Evolutionary conservation across 2,329 filamentous ascomycete genomes (phyloP).

Genomic region (Salinomyces thailandicus): DNA sequence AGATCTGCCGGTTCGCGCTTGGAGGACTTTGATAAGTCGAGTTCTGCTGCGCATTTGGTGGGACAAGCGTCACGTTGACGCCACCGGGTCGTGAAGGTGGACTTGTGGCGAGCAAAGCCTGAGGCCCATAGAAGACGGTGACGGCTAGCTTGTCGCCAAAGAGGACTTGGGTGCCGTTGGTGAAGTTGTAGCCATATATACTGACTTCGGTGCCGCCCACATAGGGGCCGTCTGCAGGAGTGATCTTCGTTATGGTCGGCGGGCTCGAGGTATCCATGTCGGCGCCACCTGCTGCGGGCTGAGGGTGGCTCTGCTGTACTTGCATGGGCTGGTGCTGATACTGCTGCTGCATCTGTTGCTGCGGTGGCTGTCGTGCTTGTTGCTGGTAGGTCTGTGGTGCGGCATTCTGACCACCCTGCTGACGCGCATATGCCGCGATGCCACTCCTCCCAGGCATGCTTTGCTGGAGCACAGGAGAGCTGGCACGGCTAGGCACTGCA

Average conservation of each 20-base stretch:
- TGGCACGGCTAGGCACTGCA: conserved; percentile 54
- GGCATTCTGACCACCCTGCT: conserved; percentile 18
- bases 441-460: conserved; percentile 17
- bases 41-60: conserved; percentile 28
- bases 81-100: conserved; percentile 60
- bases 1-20: conserved; percentile 21
- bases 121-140: conserved; percentile 71
- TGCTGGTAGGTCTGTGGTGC: conserved; percentile 16
- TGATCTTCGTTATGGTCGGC: conserved; percentile 68
- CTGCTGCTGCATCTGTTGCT: conserved; percentile 6
- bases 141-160: conserved; percentile 64
- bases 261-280: neutral
- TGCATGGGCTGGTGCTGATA: conserved; percentile 1
- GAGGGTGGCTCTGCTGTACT: conserved; percentile 5
- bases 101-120: conserved; percentile 67
- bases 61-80: conserved; percentile 57
- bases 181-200: conserved; percentile 70
- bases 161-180: conserved; percentile 68
- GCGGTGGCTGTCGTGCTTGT: conserved; percentile 1
- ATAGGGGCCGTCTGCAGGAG: conserved; percentile 71
- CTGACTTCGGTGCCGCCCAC: conserved; percentile 81
- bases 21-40: conserved; percentile 13
- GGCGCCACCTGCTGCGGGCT: conserved; percentile 9
- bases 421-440: conserved; percentile 24
- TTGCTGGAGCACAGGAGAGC: conserved; percentile 50